Base-by-base conservation (phyloP, 2,329 filamentous ascomycete genomes). In the Hypoxylon sp. region DNA sequence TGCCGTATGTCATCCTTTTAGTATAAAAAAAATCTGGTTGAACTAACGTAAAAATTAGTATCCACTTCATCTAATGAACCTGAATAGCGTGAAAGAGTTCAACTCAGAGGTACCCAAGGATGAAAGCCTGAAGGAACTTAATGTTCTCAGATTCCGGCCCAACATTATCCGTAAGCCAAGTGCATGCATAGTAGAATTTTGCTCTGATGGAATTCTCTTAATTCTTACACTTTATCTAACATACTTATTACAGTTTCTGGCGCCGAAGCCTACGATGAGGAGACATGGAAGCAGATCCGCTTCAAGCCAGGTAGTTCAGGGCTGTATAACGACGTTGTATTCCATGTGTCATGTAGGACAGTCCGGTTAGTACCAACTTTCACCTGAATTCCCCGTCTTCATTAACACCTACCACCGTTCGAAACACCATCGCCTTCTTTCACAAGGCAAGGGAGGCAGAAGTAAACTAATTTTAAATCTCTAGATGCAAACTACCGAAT, bases 401-500 rank as follows among this genome's bases (percentile, higher is more conserved):
- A 44, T 31, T 31, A 6, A 6, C 5, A 31, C 5, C 6, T 9
- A 9, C 2, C 29, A 14, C 14, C 9, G 13, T 17, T 14, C 11
- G 19, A 11, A 42, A 5, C 19, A 53, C 61, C 22, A 60, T 56
- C 33, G 47, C n/a, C 48, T 13, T 31, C n/a, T 24, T 24, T 52
- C 8, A 5, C 4, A 4, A 4, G 5, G 5, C 26, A 26, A 4
- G 26, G 26, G 26, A 6, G 29, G 8, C 6, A 63, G 14, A 72
- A 69, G 24, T 68, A 22, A 35, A 47, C 47, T 56, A 52, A 50
- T 47, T 3, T 29, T 22, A 5, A 22, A 22, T 22, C 39, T 8
- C 11, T 54, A 86, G 85, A 60, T 93, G 91, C 80, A 91, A 89
- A 72, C 78, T 94, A 72, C 91, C 91, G 19, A 93, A 93, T 72